phyloP scores from a whole-genome alignment of 2,329 filamentous ascomycete genomes.

The Parafenestella ontariensis region DNA sequence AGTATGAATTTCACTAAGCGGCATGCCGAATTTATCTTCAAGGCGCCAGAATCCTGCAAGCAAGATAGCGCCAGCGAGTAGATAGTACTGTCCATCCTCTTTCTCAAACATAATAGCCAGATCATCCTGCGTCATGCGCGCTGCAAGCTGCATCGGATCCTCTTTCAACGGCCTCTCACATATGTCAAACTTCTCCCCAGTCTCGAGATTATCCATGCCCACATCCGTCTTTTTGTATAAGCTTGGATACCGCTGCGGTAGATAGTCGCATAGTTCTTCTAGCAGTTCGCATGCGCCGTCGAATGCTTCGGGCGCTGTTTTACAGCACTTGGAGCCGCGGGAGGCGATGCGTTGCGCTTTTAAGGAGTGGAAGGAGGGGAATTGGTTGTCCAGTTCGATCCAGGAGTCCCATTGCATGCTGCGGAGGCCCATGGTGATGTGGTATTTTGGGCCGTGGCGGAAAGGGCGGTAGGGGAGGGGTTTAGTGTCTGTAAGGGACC shows the following conservation, averaged over 20 bases:
- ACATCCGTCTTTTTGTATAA: slow-evolving; percentile 66
- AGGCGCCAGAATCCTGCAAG: slow-evolving; percentile 85
- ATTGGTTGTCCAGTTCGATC: slow-evolving; percentile 87
- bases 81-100: slow-evolving; percentile 78
- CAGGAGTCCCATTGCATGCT: slow-evolving; percentile 74
- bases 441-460: slow-evolving; percentile 76
- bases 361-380: slow-evolving; percentile 72
- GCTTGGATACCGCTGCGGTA: slow-evolving; percentile 76
- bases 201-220: slow-evolving; percentile 74
- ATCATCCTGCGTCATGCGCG: slow-evolving; percentile 80
- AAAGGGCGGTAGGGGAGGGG: slow-evolving; percentile 82
- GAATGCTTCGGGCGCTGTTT: slow-evolving; percentile 73
- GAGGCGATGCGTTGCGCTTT: slow-evolving; percentile 73
- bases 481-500: slow-evolving; percentile 72
- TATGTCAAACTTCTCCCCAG: slow-evolving; percentile 75
- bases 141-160: slow-evolving; percentile 79
- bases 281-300: slow-evolving; percentile 77
- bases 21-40: slow-evolving; percentile 81
- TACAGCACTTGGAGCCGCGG: slow-evolving; percentile 71
- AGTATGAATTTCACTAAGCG: slow-evolving; percentile 79
- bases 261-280: slow-evolving; percentile 73
- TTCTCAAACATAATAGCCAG: slow-evolving; percentile 83
- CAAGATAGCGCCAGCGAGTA: slow-evolving; percentile 77
- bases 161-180: slow-evolving; percentile 68
- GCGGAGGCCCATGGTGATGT: slow-evolving; percentile 79